Percentiles rank a stretch among this genome's conserved stretches.
phyloP scores from a whole-genome alignment of 2,329 filamentous ascomycete species.

The Arthrobotrys pseudoclavata region DNA sequence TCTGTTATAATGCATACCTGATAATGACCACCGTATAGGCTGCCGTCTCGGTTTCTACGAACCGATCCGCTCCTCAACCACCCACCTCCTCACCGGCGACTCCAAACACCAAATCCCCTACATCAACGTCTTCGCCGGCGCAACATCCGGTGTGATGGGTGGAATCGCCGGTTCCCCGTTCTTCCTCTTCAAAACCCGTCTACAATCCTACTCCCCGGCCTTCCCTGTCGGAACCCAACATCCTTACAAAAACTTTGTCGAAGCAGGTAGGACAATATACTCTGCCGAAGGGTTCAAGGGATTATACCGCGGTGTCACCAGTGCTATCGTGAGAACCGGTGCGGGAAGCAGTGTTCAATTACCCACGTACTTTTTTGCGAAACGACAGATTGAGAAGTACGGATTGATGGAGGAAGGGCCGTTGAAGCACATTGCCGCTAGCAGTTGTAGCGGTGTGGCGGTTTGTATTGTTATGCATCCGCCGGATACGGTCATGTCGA shows the following conservation, averaged over 20 bases:
- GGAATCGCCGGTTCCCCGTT: slow-evolving; percentile 95
- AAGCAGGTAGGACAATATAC: slow-evolving; percentile 87
- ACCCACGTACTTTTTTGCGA: slow-evolving; percentile 98
- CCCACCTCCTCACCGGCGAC: slow-evolving; percentile 79
- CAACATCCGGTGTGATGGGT: slow-evolving; percentile 87
- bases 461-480: slow-evolving; percentile 99
- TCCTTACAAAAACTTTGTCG: slow-evolving; percentile 84
- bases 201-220: slow-evolving; percentile 94
- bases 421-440: slow-evolving; percentile 87
- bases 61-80: slow-evolving; percentile 82
- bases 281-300: slow-evolving; percentile 80
- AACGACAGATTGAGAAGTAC: slow-evolving; percentile 84
- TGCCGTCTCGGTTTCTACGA: slow-evolving; percentile 98
- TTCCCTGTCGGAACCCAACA: slow-evolving; percentile 98
- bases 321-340: slow-evolving; percentile 94
- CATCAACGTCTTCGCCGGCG: slow-evolving; percentile 94
- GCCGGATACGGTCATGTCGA: slow-evolving; percentile 97
- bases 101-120: slow-evolving; percentile 82
- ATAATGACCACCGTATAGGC: slow-evolving; percentile 65
- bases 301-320: slow-evolving; percentile 88
- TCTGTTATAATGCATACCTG: neutral
- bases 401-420: slow-evolving; percentile 91
- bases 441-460: slow-evolving; percentile 90
- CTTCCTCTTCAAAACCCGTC: slow-evolving; percentile 95
- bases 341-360: slow-evolving; percentile 96